Percentiles rank a stretch among this genome's conserved stretches.
phyloP scores from a whole-genome alignment of 148 eudicot species.

The Camellia lanceoleosa region DNA sequence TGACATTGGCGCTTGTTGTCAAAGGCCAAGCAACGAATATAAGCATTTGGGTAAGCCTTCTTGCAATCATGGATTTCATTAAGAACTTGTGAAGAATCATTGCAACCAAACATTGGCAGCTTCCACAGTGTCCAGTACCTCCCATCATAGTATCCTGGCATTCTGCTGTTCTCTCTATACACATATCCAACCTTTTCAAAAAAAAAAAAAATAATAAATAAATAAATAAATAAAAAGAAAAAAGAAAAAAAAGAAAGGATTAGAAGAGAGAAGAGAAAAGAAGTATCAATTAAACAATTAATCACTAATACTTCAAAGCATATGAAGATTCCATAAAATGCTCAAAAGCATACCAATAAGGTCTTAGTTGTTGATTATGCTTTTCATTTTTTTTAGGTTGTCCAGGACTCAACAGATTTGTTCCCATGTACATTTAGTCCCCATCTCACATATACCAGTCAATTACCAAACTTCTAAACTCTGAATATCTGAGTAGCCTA shows the following conservation, averaged over 20 bases:
- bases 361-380: too few species aligned
- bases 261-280: background rate
- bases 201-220: background rate
- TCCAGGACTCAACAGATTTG: too few species aligned
- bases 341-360: too few species aligned
- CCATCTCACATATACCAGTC: too few species aligned
- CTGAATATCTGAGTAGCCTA: too few species aligned
- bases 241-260: too few species aligned
- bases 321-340: too few species aligned
- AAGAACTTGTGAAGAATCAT: slow-evolving; percentile 38
- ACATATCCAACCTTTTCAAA: slow-evolving; percentile 21
- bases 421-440: too few species aligned
- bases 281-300: too few species aligned
- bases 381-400: too few species aligned
- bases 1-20: slow-evolving; percentile 43
- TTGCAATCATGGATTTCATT: slow-evolving; percentile 40
- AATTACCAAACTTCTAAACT: too few species aligned
- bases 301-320: too few species aligned
- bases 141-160: slow-evolving; percentile 39
- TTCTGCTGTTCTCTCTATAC: slow-evolving; percentile 28
- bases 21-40: slow-evolving; percentile 43
- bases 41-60: slow-evolving; percentile 45
- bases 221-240: background rate
- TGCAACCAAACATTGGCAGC: slow-evolving; percentile 49
- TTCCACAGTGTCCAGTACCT: slow-evolving; percentile 45